These are phyloP conservation scores for Penicillium carneum DNA, from an alignment of 2,329 filamentous ascomycete genomes.

Conservation along the genomic window DNA sequence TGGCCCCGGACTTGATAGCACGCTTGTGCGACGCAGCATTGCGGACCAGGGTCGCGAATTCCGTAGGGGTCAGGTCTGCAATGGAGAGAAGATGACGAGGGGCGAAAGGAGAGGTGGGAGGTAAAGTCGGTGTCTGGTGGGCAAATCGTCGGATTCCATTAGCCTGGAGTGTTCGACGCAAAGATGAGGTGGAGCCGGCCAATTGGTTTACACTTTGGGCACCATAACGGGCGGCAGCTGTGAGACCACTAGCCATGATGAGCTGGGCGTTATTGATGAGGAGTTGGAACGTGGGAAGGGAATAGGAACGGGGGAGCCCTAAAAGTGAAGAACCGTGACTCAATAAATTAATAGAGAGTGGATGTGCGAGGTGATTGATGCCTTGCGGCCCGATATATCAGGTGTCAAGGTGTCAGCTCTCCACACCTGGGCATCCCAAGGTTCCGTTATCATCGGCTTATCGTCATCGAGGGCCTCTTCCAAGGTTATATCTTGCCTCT, in stretches of 20 bases:
- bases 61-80: constrained; percentile 78
- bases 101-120: constrained; percentile 63
- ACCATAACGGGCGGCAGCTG: constrained; percentile 40
- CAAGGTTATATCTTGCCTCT: constrained; percentile 6
- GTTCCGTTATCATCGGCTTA: constrained; percentile 34
- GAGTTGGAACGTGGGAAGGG: not conserved
- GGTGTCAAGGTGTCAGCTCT: constrained; percentile 26
- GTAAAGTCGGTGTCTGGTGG: constrained; percentile 46
- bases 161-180: constrained; percentile 38
- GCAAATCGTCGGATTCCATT: constrained; percentile 47
- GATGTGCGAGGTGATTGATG: constrained; percentile 17
- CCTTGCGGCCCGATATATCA: constrained; percentile 17
- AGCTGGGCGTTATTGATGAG: constrained; percentile 14
- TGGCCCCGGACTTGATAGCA: constrained; percentile 73
- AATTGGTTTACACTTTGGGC: constrained; percentile 41
- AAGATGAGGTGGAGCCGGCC: constrained; percentile 37
- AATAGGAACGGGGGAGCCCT: constrained; percentile 1
- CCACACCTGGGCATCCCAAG: constrained; percentile 28
- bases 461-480: constrained; percentile 28
- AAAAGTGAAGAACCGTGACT: constrained; percentile 26
- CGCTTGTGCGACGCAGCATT: constrained; percentile 81
- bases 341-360: constrained; percentile 22
- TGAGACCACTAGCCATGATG: constrained; percentile 41
- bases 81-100: constrained; percentile 93
- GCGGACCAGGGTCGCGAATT: constrained; percentile 81